These are phyloP conservation scores for Kwoniella shandongensis DNA, from an alignment of 768 basidiomycete species.

Conservation along the genomic window DNA sequence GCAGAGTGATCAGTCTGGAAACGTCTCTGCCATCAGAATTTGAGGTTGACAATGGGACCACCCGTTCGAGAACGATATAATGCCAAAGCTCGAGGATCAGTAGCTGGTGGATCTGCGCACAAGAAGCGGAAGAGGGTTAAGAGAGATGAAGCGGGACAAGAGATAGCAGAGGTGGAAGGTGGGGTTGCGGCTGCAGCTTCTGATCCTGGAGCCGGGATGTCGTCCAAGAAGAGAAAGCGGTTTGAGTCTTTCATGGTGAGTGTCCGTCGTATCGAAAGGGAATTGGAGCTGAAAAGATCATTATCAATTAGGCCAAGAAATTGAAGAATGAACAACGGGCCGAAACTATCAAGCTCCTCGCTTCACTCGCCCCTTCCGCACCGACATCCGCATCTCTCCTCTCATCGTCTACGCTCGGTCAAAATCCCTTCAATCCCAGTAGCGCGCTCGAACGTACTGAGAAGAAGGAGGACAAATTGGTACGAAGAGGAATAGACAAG, in stretches of 20 bases:
- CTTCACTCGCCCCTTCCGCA: constrained; percentile 35
- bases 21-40: too few species aligned
- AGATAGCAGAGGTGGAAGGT: background rate
- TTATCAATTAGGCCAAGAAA: constrained; percentile 44
- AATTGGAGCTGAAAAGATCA: background rate
- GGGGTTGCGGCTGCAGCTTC: background rate
- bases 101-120: constrained; percentile 63
- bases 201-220: constrained; percentile 57
- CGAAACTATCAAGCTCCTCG: constrained; percentile 45
- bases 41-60: constrained; percentile 30
- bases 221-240: constrained; percentile 79
- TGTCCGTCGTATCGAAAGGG: constrained; percentile 10
- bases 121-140: constrained; percentile 60
- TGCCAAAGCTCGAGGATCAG: constrained; percentile 67
- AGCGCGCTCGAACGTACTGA: constrained; percentile 45
- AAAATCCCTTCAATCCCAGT: constrained; percentile 43
- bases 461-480: constrained; percentile 43
- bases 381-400: constrained; percentile 35
- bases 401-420: constrained; percentile 47
- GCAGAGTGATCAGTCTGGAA: too few species aligned
- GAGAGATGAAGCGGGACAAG: constrained; percentile 13
- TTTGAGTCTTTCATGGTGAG: constrained; percentile 89
- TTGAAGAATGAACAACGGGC: constrained; percentile 46
- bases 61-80: constrained; percentile 57
- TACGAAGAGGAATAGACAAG: constrained; percentile 46